Evolutionary conservation across 805 yeast genomes (phyloP).

Genomic region (Candida maesae): DNA sequence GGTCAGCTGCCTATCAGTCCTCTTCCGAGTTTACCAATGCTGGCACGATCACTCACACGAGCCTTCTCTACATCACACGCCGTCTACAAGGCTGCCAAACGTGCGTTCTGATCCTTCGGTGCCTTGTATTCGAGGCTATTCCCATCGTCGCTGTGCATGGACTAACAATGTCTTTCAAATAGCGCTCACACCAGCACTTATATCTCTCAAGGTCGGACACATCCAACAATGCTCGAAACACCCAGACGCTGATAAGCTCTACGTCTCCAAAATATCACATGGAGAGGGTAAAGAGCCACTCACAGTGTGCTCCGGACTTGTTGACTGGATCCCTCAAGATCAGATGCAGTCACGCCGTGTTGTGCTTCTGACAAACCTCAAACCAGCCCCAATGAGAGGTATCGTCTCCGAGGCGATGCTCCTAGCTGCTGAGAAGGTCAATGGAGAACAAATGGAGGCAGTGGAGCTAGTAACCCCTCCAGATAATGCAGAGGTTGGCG

Average conservation of each 20-base stretch:
- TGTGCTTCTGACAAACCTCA: constrained; percentile 54
- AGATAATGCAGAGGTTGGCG: constrained; percentile 34
- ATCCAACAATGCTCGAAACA: constrained; percentile 45
- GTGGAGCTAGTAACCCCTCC: constrained; percentile 52
- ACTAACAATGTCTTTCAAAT: too few species aligned
- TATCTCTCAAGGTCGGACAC: constrained; percentile 43
- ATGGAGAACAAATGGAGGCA: constrained; percentile 11
- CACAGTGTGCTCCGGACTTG: constrained; percentile 61
- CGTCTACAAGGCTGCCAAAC: constrained; percentile 6
- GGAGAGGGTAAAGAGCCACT: constrained; percentile 2
- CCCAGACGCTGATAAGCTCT: constrained; percentile 55
- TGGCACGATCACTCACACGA: not conserved
- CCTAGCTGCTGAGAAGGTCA: constrained; percentile 46
- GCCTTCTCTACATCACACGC: constrained; percentile 1
- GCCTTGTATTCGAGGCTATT: too few species aligned
- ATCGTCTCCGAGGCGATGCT: constrained; percentile 61
- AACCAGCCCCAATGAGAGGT: constrained; percentile 62
- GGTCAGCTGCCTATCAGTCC: too few species aligned
- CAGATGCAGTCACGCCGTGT: constrained; percentile 39
- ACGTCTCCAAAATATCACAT: constrained; percentile 44
- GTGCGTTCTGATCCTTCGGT: too few species aligned
- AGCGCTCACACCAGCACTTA: constrained; percentile 20
- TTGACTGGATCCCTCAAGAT: constrained; percentile 37
- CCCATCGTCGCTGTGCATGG: too few species aligned
- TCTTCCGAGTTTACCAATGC: not conserved